A percentile compares a stretch with the other conserved stretches of the same genome.
phyloP scores from a whole-genome alignment of 306 rosid genomes.

The Vicia faba region DNA sequence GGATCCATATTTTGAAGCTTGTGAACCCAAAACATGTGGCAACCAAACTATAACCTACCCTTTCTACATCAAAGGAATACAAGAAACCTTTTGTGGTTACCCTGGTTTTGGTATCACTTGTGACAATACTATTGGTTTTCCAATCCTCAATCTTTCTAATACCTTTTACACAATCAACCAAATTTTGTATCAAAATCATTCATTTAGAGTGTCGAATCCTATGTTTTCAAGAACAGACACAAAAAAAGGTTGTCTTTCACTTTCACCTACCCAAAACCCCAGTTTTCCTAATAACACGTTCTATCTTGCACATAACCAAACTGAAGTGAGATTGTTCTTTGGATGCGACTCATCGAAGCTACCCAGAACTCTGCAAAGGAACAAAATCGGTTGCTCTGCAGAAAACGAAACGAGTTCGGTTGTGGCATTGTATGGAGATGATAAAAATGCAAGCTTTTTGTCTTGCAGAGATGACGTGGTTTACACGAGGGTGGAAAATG shows the following conservation, averaged over 20 bases:
- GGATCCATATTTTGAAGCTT: constrained; percentile 37
- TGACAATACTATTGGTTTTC: constrained; percentile 4
- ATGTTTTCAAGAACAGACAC: constrained; percentile 19
- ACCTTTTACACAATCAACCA: constrained; percentile 29
- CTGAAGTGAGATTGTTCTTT: constrained; percentile 26
- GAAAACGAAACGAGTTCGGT: constrained; percentile 29
- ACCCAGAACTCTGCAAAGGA: background rate
- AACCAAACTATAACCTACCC: constrained; percentile 51
- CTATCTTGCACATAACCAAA: background rate
- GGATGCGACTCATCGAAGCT: constrained; percentile 36
- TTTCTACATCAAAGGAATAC: constrained; percentile 41
- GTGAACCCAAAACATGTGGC: constrained; percentile 49
- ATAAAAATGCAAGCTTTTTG: background rate
- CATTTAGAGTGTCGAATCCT: constrained; percentile 47
- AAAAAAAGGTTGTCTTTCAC: constrained; percentile 20
- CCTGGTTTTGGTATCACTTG: constrained; percentile 61
- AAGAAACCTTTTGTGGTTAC: constrained; percentile 50
- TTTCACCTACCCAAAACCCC: constrained; percentile 19
- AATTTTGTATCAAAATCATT: constrained; percentile 42
- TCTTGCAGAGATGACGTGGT: constrained; percentile 32
- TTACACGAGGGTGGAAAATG: constrained; percentile 1
- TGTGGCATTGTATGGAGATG: constrained; percentile 41
- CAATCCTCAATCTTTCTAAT: constrained; percentile 42
- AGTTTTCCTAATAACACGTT: constrained; percentile 6
- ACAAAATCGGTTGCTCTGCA: constrained; percentile 38